A percentile compares a stretch with the other conserved stretches of the same genome.
Conservation (phyloP, 1,284 basidiomycete species). For the Retiboletus fuscus region DNA sequence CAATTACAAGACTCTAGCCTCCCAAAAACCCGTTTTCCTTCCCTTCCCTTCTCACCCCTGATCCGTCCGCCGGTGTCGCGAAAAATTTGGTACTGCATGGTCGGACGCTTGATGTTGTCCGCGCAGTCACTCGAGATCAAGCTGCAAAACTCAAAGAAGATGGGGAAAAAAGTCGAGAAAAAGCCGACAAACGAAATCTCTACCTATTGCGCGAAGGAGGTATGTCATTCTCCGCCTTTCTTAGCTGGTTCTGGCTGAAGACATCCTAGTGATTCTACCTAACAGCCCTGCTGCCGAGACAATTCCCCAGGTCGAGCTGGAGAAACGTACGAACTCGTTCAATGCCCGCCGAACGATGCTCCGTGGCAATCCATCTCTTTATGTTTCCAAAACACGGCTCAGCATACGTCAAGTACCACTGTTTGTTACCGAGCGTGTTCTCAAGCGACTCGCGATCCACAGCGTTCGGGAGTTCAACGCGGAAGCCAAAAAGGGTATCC, state of each 20-base stretch:
- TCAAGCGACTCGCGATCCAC: slow-evolving; percentile 90
- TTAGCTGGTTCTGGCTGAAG: background rate
- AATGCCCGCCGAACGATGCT: slow-evolving; percentile 84
- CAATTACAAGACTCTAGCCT: slow-evolving; percentile 50
- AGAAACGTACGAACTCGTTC: slow-evolving; percentile 86
- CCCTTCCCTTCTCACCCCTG: slow-evolving; percentile 92
- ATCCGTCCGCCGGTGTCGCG: slow-evolving; percentile 90
- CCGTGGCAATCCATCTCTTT: slow-evolving; percentile 92
- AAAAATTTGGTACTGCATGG: slow-evolving; percentile 91
- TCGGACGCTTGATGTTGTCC: slow-evolving; percentile 89
- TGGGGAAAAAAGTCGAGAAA: slow-evolving; percentile 85
- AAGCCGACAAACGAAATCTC: slow-evolving; percentile 95
- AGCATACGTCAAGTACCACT: slow-evolving; percentile 93
- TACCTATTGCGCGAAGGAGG: slow-evolving; percentile 97
- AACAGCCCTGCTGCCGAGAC: slow-evolving; percentile 82
- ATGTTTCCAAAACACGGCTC: slow-evolving; percentile 93
- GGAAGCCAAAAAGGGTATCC: slow-evolving; percentile 77
- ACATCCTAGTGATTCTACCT: slow-evolving; percentile 81
- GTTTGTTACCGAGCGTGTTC: slow-evolving; percentile 88
- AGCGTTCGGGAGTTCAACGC: slow-evolving; percentile 83
- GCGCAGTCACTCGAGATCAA: slow-evolving; percentile 91
- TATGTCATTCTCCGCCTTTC: slow-evolving; percentile 50
- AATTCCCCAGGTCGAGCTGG: slow-evolving; percentile 79
- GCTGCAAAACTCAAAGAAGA: slow-evolving; percentile 90
- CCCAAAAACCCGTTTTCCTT: slow-evolving; percentile 88